Percentiles rank a stretch among this genome's conserved stretches.
These are phyloP conservation scores for Phytopythium chamaehyphon DNA, from an alignment of 352 stramenopile genomes.

Conservation along the genomic window DNA sequence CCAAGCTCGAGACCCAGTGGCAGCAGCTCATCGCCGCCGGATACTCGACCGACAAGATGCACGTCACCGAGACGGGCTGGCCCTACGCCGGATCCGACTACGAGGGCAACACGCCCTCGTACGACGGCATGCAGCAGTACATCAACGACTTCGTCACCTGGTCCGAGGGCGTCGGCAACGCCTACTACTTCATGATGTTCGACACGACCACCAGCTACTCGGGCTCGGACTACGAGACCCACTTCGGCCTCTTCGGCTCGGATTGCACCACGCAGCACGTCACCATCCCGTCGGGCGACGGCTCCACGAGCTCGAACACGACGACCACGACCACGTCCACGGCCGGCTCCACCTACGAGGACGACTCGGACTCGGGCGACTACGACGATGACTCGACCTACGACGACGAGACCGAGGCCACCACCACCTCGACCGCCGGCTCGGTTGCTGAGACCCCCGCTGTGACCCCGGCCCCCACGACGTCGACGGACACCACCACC, in stretches of 20 bases:
- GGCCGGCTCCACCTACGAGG: background rate
- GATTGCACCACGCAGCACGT: slow-evolving; percentile 34
- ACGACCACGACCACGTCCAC: slow-evolving; percentile 4
- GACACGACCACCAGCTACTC: slow-evolving; percentile 45
- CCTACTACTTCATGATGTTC: slow-evolving; percentile 68
- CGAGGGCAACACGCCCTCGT: slow-evolving; percentile 33
- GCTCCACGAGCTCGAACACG: slow-evolving; percentile 8
- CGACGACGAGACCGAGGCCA: slow-evolving; percentile 13
- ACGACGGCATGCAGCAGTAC: slow-evolving; percentile 38
- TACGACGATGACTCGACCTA: slow-evolving; percentile 11
- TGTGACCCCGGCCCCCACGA: slow-evolving; percentile 12
- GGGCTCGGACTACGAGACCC: slow-evolving; percentile 44
- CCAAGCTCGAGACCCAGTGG: slow-evolving; percentile 55
- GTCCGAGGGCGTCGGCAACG: slow-evolving; percentile 19
- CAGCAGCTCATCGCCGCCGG: slow-evolving; percentile 32
- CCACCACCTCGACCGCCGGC: background rate
- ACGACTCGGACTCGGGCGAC: slow-evolving; percentile 7
- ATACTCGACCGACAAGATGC: slow-evolving; percentile 29
- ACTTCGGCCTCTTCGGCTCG: slow-evolving; percentile 42
- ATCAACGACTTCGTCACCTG: slow-evolving; percentile 41
- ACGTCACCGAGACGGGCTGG: slow-evolving; percentile 60
- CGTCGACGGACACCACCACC: slow-evolving; percentile 1
- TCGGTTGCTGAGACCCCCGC: slow-evolving; percentile 13
- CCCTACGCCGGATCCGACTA: slow-evolving; percentile 22
- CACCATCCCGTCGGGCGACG: slow-evolving; percentile 21